Conservation (phyloP, 306 rosid genomes). For the Sicyos edulis region DNA sequence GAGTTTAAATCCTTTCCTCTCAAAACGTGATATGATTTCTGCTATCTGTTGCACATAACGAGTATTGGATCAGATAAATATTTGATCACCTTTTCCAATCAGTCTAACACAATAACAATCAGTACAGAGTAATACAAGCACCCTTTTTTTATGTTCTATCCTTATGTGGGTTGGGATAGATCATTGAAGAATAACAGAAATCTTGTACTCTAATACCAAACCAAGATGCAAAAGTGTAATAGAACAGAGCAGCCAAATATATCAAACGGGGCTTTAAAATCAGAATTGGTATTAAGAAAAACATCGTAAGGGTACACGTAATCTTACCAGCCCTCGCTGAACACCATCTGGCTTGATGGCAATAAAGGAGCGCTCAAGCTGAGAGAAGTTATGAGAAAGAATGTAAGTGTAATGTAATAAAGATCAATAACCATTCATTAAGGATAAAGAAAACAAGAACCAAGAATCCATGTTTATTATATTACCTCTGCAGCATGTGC, state of each 20-base stretch:
- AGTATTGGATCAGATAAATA: slow-evolving; percentile 15
- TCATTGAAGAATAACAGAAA: neutral
- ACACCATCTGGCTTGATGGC: no score
- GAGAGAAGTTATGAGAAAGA: neutral
- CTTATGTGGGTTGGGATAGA: neutral
- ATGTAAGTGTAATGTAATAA: neutral
- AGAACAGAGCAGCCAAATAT: neutral
- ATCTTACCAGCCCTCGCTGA: no score
- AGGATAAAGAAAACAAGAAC: slow-evolving; percentile 8
- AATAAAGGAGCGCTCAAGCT: slow-evolving; percentile 88
- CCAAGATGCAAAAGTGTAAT: neutral
- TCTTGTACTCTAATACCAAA: neutral
- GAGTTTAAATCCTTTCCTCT: slow-evolving; percentile 81
- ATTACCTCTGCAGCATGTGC: slow-evolving; percentile 91
- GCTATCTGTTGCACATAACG: slow-evolving; percentile 50
- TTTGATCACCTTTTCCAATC: neutral
- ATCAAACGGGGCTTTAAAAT: neutral
- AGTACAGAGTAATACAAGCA: neutral
- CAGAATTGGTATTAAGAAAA: neutral
- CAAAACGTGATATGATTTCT: slow-evolving; percentile 88
- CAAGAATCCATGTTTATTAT: slow-evolving; percentile 7
- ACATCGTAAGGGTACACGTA: slow-evolving; percentile 9
- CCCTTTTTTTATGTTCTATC: neutral
- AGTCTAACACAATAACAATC: neutral
- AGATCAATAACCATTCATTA: neutral